Base-by-base conservation (phyloP, 306 rosid genomes). In the Hylodesmum podocarpum region DNA sequence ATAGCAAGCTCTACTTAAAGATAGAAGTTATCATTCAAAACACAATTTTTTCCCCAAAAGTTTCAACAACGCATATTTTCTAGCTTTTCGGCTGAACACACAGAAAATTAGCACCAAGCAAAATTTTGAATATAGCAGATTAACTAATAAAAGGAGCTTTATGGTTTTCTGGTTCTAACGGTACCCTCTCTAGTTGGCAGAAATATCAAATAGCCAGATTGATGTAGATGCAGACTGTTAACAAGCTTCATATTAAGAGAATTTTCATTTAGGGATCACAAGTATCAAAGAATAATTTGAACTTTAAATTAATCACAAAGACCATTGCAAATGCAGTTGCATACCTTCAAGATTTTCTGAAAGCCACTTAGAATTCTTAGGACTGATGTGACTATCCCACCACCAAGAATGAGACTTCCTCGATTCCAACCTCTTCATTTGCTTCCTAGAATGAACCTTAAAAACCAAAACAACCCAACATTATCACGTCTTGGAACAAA, bases 301-400 rank as follows among this genome's bases (percentile, higher is more conserved):
- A 18, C 8, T 14, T 28, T 25, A n/a, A n/a, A n/a, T n/a, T n/a
- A n/a, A n/a, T n/a, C n/a, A n/a, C n/a, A n/a, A 75, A 70, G 69
- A 31, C 8, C 8, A 40, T 77, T 67, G 53, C 70, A 62, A 33
- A 16, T 67, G 44, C 39, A 3, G 51, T 40, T 61, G 41, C 83
- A 75, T 80, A 96, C 99, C 98, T 64, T 88, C 99, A 39, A 87
- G 91, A 87, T 89, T 96, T 51, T 91, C 98, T n/a, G 76, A 74
- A 41, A 89, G 98, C 99, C 97, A 95, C 76, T 72, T 95, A 22
- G 97, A 91, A 85, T 87, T 96, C 81, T 86, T 96, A 66, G 89
- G 88, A 84, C 83, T 83, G 69, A 92, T 36, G 74, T 89, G 93
- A 83, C 97, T 89, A 69, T 96, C 99, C 99, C 99, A 96, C 99